Evolutionary conservation across 306 rosid genomes (phyloP).

Genomic region (Begonia masoniana): DNA sequence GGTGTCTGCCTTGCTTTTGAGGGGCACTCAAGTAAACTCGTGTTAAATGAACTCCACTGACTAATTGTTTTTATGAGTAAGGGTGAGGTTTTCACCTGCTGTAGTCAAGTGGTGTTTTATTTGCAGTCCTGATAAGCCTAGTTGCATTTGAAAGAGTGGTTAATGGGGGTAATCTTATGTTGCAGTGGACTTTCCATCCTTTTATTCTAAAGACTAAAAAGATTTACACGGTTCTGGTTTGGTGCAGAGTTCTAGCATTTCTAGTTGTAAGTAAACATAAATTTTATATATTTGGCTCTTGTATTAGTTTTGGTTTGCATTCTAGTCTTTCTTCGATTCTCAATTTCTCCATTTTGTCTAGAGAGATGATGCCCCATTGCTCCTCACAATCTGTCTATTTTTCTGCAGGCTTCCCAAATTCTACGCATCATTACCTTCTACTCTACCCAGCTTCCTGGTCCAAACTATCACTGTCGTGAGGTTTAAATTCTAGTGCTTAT

Average conservation of each 20-base stretch:
- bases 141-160: neutral
- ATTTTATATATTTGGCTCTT: neutral
- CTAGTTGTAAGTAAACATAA: slow-evolving; percentile 63
- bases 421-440: slow-evolving; percentile 87
- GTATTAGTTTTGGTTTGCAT: neutral
- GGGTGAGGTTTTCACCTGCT: no score
- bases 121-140: no score
- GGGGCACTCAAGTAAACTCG: no score
- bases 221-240: slow-evolving; percentile 81
- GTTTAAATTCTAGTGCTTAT: slow-evolving; percentile 21
- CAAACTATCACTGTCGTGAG: slow-evolving; percentile 97
- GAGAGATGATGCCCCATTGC: no score
- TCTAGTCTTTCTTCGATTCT: no score
- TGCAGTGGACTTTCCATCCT: slow-evolving; percentile 99
- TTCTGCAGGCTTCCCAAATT: slow-evolving; percentile 62
- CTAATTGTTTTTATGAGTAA: no score
- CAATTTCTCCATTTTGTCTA: no score
- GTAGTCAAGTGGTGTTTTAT: no score
- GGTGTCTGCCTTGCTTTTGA: no score
- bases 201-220: slow-evolving; percentile 81
- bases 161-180: slow-evolving; percentile 1
- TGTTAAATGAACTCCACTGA: no score
- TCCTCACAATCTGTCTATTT: slow-evolving; percentile 11
- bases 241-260: slow-evolving; percentile 96
- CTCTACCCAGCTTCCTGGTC: slow-evolving; percentile 99